Evolutionary conservation across 306 rosid genomes (phyloP), one percentile per base, ranked within the genome.

Genomic region (Malus sieversii): DNA sequence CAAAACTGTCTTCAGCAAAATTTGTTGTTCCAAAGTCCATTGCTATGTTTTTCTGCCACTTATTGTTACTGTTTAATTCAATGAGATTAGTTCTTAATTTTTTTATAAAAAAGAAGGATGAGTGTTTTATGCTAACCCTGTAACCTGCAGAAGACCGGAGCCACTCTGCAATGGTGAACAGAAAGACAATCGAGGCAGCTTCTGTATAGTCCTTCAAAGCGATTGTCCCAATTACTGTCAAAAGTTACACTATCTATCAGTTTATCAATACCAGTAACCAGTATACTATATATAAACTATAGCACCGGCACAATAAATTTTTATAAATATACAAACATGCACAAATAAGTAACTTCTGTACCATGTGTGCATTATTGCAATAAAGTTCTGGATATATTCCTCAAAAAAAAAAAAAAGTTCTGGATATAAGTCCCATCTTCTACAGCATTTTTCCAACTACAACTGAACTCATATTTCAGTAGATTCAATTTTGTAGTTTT

Each of bases 111-210:
- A 59, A 11, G 12, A 18, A 33, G 45, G 10, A 19, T 63, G 25
- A 68, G 20, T 6, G 55, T 11, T 72, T 67, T 22, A 35, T 32
- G 48, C 75, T 64, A 8, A 95, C 99, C 97, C 85, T 92, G 87
- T 89, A 86, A 79, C 96, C 78, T 72, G 99, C 99, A 75, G 90
- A 86, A 61, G 98, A 80, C 78, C 90, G 92, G 1, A 96, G 86
- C 99, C 99, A 96, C 67, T 96, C 96, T 3, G 99, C 96, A 83
- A 90, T 79, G 62, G 89, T 86, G 90, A 89, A 96, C 66, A 96
- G 90, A 75, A 96, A 96, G 74, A 96, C 98, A 23, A 96, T 92
- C 27, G 97, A 85, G 18, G 90, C 99, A 3, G 99, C 99, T 83
- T 96, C 99, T 81, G 86, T 35, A 81, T 89, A 96, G 77, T 96